phyloP scores from a whole-genome alignment of 2,329 filamentous ascomycete species.

The Penicillium sp. region DNA sequence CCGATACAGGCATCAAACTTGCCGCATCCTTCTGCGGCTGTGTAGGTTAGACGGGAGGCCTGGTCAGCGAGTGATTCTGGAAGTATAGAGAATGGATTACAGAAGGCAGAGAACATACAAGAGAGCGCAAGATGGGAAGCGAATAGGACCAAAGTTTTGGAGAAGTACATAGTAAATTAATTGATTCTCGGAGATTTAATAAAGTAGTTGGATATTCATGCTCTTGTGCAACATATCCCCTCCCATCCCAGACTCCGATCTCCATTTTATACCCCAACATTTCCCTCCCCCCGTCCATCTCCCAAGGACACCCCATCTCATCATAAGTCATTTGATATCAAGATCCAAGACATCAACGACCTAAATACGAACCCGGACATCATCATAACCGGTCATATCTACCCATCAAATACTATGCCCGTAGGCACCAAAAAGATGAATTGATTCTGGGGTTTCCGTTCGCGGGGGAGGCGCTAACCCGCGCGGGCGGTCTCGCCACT shows the following conservation, averaged over 20 bases:
- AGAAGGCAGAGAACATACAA: slow-evolving; percentile 10
- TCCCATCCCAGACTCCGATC: not conserved
- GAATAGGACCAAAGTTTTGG: not conserved
- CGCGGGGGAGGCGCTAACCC: not conserved
- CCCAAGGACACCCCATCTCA: not conserved
- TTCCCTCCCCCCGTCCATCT: not conserved
- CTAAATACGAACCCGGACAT: not conserved
- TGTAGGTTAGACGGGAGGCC: not conserved
- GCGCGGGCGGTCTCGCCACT: not conserved
- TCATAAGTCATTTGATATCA: not conserved
- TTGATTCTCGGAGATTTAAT: not conserved
- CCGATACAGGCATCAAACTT: slow-evolving; percentile 27
- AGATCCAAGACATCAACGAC: not conserved
- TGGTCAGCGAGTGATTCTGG: not conserved
- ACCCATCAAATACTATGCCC: not conserved
- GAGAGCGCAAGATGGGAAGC: slow-evolving; percentile 15
- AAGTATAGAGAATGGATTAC: not conserved
- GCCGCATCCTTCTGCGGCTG: slow-evolving; percentile 23
- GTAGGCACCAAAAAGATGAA: not conserved
- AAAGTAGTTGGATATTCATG: not conserved
- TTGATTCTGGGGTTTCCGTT: not conserved
- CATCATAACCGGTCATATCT: not conserved
- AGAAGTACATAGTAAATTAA: not conserved
- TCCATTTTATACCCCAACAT: not conserved
- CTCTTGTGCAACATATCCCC: not conserved